phyloP scores from a whole-genome alignment of 495 filamentous ascomycete genomes.

The Chaetomidium leptoderma region DNA sequence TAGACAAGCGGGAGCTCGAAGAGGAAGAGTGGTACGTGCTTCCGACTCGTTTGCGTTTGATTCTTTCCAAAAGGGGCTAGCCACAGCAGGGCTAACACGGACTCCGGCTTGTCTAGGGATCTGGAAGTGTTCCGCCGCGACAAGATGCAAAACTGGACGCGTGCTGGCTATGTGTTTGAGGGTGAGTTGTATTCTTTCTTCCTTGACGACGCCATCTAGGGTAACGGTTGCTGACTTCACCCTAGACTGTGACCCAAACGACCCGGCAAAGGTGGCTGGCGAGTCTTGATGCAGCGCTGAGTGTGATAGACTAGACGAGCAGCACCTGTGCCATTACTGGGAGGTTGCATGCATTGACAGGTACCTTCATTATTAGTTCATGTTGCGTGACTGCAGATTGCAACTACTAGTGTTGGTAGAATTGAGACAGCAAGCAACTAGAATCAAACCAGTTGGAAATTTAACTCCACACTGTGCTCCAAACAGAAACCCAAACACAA shows the following conservation, averaged over 20 bases:
- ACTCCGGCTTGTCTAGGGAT: conserved; percentile 45
- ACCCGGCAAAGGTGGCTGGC: conserved; percentile 18
- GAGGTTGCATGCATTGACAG: not conserved
- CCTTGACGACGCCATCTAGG: not conserved
- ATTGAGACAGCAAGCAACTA: too few relatives aligned
- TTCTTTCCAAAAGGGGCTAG: not conserved
- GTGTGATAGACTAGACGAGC: not conserved
- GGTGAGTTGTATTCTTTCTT: conserved; percentile 18
- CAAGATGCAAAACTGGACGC: conserved; percentile 55
- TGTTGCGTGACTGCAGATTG: too few relatives aligned
- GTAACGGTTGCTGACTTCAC: not conserved
- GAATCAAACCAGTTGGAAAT: too few relatives aligned
- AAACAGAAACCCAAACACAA: too few relatives aligned
- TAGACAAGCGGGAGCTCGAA: conserved; percentile 52
- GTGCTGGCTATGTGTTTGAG: conserved; percentile 39
- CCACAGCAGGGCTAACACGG: not conserved
- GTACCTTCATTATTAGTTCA: too few relatives aligned
- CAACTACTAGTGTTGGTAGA: too few relatives aligned
- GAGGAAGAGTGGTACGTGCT: conserved; percentile 54
- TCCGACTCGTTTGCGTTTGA: not conserved
- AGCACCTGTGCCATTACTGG: too few relatives aligned
- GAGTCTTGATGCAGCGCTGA: not conserved
- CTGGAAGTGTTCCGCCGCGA: conserved; percentile 67
- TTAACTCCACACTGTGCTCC: too few relatives aligned
- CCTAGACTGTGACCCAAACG: conserved; percentile 25